Conservation (phyloP, 768 basidiomycete genomes). For the Boletus sp. region DNA sequence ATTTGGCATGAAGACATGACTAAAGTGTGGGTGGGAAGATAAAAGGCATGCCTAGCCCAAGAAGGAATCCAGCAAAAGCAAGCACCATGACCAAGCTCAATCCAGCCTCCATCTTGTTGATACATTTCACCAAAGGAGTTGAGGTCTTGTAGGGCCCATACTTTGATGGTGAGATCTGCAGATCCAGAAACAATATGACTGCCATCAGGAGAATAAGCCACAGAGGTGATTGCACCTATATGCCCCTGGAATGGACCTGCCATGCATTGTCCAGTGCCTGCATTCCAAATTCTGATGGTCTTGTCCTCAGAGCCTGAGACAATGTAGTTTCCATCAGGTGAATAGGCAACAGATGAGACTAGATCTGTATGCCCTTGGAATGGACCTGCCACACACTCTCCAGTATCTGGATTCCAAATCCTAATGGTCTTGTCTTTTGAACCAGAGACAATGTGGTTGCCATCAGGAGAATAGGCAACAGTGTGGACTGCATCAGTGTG, state of each 20-base stretch:
- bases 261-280: slow-evolving; percentile 11
- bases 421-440: slow-evolving; percentile 24
- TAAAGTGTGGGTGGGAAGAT: slow-evolving; percentile 14
- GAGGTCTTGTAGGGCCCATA: slow-evolving; percentile 2
- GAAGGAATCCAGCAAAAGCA: slow-evolving; percentile 19
- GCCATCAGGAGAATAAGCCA: slow-evolving; percentile 19
- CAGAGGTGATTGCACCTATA: not conserved
- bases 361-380: slow-evolving; percentile 17
- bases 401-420: slow-evolving; percentile 16
- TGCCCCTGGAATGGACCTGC: slow-evolving; percentile 17
- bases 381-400: slow-evolving; percentile 19
- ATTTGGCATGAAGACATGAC: slow-evolving; percentile 8
- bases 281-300: slow-evolving; percentile 19
- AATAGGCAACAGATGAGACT: slow-evolving; percentile 14
- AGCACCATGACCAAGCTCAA: slow-evolving; percentile 8
- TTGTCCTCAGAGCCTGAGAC: slow-evolving; percentile 18
- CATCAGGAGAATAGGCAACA: slow-evolving; percentile 24
- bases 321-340: slow-evolving; percentile 16
- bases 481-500: slow-evolving; percentile 18
- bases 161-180: slow-evolving; percentile 8
- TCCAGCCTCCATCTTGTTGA: slow-evolving; percentile 15
- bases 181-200: slow-evolving; percentile 17
- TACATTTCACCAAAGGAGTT: not conserved
- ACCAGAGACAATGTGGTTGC: slow-evolving; percentile 21
- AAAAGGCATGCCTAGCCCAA: slow-evolving; percentile 16